These are phyloP conservation scores for Boehmeria nivea DNA, from an alignment of 306 rosid genomes.

Conservation along the genomic window DNA sequence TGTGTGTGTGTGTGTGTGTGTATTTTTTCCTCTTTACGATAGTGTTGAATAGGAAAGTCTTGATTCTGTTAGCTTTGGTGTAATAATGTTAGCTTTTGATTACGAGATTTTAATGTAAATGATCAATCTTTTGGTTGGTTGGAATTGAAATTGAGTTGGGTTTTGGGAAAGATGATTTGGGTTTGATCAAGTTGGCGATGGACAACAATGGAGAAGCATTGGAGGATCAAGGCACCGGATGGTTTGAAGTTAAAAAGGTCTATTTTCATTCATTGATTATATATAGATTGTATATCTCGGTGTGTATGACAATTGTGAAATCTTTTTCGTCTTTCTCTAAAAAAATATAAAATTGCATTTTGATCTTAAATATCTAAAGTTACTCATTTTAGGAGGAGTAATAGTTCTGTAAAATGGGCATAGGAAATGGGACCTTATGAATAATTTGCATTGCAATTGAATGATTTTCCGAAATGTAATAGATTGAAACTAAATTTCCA, in stretches of 20 bases:
- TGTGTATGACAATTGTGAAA: background rate
- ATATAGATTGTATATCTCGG: background rate
- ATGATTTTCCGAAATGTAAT: background rate
- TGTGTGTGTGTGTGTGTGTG: too few relatives aligned
- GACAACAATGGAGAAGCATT: constrained; percentile 48
- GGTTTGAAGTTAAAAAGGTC: constrained; percentile 97
- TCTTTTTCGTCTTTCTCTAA: background rate
- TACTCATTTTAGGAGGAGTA: too few relatives aligned
- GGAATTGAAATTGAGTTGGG: too few relatives aligned
- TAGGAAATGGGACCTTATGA: too few relatives aligned
- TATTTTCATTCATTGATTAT: background rate
- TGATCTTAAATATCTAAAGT: too few relatives aligned
- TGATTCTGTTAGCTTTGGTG: constrained; percentile 6
- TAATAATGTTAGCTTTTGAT: background rate
- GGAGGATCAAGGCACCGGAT: constrained; percentile 94
- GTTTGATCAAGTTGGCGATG: constrained; percentile 43
- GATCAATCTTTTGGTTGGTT: background rate
- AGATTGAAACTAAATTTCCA: background rate
- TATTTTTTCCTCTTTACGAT: background rate
- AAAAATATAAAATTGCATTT: too few relatives aligned
- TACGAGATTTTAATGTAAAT: background rate
- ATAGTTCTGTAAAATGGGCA: too few relatives aligned
- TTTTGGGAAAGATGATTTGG: constrained; percentile 17
- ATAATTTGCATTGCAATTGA: background rate
- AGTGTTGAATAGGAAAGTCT: background rate